phyloP scores from a whole-genome alignment of 257 asterid genomes.

The Solanum chaucha region DNA sequence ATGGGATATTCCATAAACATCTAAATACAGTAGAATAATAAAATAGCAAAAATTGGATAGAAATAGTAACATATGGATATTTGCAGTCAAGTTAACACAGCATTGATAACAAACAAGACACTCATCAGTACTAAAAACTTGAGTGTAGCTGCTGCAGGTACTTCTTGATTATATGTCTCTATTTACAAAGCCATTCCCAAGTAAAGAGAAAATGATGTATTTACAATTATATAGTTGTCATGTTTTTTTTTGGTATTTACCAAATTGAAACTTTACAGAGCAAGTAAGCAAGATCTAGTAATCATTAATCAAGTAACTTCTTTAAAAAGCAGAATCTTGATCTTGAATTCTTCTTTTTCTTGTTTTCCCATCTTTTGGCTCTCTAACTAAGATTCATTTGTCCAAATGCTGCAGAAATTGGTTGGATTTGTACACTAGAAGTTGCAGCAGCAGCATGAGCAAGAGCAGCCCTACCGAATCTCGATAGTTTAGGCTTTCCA shows the following conservation, averaged over 20 bases:
- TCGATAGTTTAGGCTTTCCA: not conserved
- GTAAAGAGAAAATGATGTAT: not conserved
- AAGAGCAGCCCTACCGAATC: conserved; percentile 3
- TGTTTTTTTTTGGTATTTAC: not conserved
- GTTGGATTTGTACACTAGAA: not conserved
- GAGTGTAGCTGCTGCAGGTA: not conserved
- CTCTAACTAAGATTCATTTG: not conserved
- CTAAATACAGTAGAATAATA: no score
- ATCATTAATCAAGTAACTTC: not conserved
- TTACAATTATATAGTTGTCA: not conserved
- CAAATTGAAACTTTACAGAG: not conserved
- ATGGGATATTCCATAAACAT: no score
- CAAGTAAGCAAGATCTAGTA: not conserved
- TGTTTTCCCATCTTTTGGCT: not conserved
- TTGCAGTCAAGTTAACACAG: not conserved
- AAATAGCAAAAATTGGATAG: not conserved
- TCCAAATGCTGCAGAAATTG: not conserved
- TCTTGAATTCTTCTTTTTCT: not conserved
- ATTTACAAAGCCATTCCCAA: not conserved
- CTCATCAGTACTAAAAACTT: not conserved
- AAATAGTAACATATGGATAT: not conserved
- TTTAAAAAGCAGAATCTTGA: not conserved
- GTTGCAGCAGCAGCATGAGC: not conserved
- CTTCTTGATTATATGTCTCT: not conserved
- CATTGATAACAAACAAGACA: not conserved